Evolutionary conservation across 495 filamentous ascomycete genomes (phyloP).

Genomic region (Neurospora sp.): DNA sequence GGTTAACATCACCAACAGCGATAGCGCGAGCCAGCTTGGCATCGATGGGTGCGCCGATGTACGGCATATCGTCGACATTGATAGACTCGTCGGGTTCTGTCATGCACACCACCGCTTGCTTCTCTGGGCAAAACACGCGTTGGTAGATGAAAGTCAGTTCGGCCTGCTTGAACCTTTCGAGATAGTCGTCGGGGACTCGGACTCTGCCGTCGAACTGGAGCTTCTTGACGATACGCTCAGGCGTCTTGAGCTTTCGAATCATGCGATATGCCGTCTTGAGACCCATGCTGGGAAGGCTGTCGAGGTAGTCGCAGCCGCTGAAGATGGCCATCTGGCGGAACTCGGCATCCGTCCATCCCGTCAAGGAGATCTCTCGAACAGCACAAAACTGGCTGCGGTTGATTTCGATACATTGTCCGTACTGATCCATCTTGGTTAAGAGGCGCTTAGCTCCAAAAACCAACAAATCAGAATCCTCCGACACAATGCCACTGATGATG

Average conservation of each 20-base stretch:
- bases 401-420: slow-evolving; percentile 88
- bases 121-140: slow-evolving; percentile 79
- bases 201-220: slow-evolving; percentile 81
- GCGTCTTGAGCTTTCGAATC: slow-evolving; percentile 77
- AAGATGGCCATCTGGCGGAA: slow-evolving; percentile 95
- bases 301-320: slow-evolving; percentile 95
- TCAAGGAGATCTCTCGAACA: slow-evolving; percentile 76
- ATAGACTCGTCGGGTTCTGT: slow-evolving; percentile 51
- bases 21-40: slow-evolving; percentile 61
- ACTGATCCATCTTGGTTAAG: slow-evolving; percentile 87
- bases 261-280: slow-evolving; percentile 87
- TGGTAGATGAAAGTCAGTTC: slow-evolving; percentile 91
- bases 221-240: slow-evolving; percentile 72
- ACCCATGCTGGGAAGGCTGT: slow-evolving; percentile 73
- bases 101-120: slow-evolving; percentile 59
- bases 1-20: slow-evolving; percentile 77
- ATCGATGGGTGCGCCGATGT: slow-evolving; percentile 66
- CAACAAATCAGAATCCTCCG: slow-evolving; percentile 92
- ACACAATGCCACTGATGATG: slow-evolving; percentile 75
- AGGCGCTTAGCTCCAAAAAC: slow-evolving; percentile 89
- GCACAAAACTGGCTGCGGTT: slow-evolving; percentile 77
- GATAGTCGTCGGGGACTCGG: slow-evolving; percentile 66
- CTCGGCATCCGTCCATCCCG: slow-evolving; percentile 83
- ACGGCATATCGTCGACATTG: slow-evolving; percentile 57
- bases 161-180: slow-evolving; percentile 67